Base-by-base conservation (phyloP, 2,329 filamentous ascomycete species). In the Claviceps paspali region DNA sequence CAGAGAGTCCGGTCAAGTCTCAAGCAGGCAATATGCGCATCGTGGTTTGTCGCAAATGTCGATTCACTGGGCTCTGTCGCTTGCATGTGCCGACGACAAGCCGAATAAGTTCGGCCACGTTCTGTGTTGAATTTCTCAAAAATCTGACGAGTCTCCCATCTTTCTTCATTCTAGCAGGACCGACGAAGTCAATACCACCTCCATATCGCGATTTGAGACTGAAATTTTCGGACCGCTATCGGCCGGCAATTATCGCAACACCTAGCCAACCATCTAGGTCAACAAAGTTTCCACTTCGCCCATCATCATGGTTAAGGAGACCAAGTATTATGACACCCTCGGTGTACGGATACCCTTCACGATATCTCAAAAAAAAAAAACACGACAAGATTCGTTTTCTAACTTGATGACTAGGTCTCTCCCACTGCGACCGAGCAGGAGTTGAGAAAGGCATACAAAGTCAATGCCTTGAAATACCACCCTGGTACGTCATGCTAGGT, bases 381-480 rank as follows among this genome's bases (percentile, higher is more conserved):
- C 10, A 19, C 15, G 8, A 12, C 21, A 15, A 6, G 14, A 6
- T 26, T 10, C 11, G 15, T 8, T 19, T 6, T 32, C 35, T 37
- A 37, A 37, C 29, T 14, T 5, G 15, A 8, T 26, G 35, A 28
- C 29, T 47, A 92, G 84, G 82, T 92, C 49, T 47, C 81, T 50
- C 79, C 84, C 46, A 77, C 73, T 52, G 83, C 82, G 47, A 80
- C 80, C 41, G 88, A 96, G 52, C 67, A 79, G 49, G 82, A 95
- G 62, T 67, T 98, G 47, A 95, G 91, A 68, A 86, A 87, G 54
- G 86, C 79, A 50, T 93, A 91, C 72, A 86, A 84, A 61, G 76
- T 79, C 48, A 76, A 77, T 49, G 84, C 84, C 24, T 64, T 91
- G 43, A 91, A 88, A 63, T 81, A 79, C 59, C 84, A 92, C 54